phyloP scores from a whole-genome alignment of 1,284 basidiomycete species.

The Cerioporus squamosus region DNA sequence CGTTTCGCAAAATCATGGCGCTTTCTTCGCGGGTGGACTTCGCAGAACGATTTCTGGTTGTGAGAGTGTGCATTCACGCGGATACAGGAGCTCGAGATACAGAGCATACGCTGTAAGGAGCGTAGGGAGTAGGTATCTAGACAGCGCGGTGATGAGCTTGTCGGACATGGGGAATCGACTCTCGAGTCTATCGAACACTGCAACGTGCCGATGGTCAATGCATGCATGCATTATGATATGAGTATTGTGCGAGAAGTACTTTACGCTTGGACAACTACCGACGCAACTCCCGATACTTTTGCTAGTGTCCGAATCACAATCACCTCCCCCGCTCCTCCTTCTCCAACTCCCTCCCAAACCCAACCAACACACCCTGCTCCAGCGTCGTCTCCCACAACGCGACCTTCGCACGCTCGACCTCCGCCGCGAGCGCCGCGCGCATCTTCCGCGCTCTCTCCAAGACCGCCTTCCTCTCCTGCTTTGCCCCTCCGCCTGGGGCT shows the following conservation, averaged over 20 bases:
- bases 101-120: neutral
- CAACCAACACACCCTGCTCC: slow-evolving; percentile 68
- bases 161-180: too few species aligned
- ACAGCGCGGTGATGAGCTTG: too few species aligned
- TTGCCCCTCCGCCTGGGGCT: neutral
- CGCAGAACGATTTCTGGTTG: neutral
- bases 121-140: too few species aligned
- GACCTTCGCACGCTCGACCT: slow-evolving; percentile 62
- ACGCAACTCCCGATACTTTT: neutral
- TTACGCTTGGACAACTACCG: too few species aligned
- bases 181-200: too few species aligned
- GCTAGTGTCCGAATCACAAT: neutral
- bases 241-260: too few species aligned
- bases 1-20: slow-evolving; percentile 22
- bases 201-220: too few species aligned
- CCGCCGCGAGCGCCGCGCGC: slow-evolving; percentile 53
- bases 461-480: slow-evolving; percentile 16
- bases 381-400: slow-evolving; percentile 77
- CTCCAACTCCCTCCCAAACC: slow-evolving; percentile 47
- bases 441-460: slow-evolving; percentile 52
- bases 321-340: slow-evolving; percentile 5
- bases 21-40: neutral
- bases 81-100: neutral
- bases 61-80: neutral
- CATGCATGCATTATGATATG: too few species aligned